Evolutionary conservation across 352 stramenopile species (phyloP).

Genomic region (Pythium brassicae): DNA sequence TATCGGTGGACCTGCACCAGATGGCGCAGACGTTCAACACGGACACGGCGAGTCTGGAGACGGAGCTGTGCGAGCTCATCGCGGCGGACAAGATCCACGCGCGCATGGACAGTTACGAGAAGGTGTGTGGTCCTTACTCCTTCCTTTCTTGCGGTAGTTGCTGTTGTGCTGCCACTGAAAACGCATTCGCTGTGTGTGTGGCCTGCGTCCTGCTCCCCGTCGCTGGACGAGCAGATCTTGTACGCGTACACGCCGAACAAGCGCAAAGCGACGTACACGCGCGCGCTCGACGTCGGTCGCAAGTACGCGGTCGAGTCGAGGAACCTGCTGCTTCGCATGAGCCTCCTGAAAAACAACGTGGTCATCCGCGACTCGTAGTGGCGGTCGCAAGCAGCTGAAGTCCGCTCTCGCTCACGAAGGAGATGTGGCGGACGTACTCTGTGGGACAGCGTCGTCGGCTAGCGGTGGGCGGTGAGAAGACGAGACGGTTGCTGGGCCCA

Average conservation of each 20-base stretch:
- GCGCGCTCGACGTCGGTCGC: slow-evolving; percentile 72
- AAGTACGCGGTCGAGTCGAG: slow-evolving; percentile 81
- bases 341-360: slow-evolving; percentile 82
- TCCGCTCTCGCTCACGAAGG: too few species aligned
- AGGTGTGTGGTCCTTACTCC: slow-evolving; percentile 27
- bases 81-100: slow-evolving; percentile 62
- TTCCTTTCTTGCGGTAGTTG: not conserved
- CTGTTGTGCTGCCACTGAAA: not conserved
- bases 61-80: slow-evolving; percentile 79
- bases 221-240: slow-evolving; percentile 39
- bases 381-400: not conserved
- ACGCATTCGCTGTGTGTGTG: not conserved
- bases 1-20: slow-evolving; percentile 80
- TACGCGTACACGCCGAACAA: slow-evolving; percentile 80
- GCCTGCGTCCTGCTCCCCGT: not conserved
- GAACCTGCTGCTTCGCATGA: slow-evolving; percentile 83
- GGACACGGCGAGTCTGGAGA: slow-evolving; percentile 52
- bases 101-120: slow-evolving; percentile 87
- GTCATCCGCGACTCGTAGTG: slow-evolving; percentile 68
- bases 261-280: slow-evolving; percentile 69
- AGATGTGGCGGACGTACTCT: too few species aligned
- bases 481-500: too few species aligned
- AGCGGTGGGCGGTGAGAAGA: too few species aligned
- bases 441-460: too few species aligned
- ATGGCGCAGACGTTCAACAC: slow-evolving; percentile 87